Evolutionary conservation across 2,329 filamentous ascomycete species (phyloP).

Genomic region (Talaromyces islandicus): DNA sequence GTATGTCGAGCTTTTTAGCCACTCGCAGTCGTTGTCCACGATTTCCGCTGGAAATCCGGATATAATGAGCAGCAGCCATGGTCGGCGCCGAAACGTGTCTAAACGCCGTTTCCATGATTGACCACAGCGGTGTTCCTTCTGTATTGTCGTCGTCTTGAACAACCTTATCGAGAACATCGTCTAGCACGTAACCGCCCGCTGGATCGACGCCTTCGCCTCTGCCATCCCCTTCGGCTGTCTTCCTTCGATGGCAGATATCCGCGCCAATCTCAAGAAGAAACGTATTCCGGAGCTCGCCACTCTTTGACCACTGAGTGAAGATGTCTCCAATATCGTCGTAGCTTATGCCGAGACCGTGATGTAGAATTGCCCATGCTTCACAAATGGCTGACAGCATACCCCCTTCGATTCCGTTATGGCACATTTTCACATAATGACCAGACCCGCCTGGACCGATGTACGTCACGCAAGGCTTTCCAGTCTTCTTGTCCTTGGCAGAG

Average conservation of each 20-base stretch:
- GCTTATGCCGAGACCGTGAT: slow-evolving; percentile 50
- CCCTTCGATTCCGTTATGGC: slow-evolving; percentile 69
- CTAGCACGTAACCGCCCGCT: slow-evolving; percentile 48
- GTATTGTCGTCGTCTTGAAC: slow-evolving; percentile 62
- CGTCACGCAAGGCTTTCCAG: slow-evolving; percentile 55
- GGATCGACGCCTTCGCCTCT: slow-evolving; percentile 26
- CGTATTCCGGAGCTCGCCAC: slow-evolving; percentile 54
- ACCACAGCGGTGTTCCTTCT: slow-evolving; percentile 64
- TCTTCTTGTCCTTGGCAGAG: slow-evolving; percentile 54
- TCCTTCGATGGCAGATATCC: slow-evolving; percentile 53
- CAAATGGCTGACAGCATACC: slow-evolving; percentile 61
- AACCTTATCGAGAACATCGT: slow-evolving; percentile 62
- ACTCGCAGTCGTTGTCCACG: slow-evolving; percentile 50
- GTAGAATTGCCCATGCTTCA: slow-evolving; percentile 61
- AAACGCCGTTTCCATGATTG: slow-evolving; percentile 54
- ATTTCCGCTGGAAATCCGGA: slow-evolving; percentile 60
- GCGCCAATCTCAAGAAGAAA: slow-evolving; percentile 60
- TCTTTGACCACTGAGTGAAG: slow-evolving; percentile 55
- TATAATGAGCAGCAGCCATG: slow-evolving; percentile 56
- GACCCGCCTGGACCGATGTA: slow-evolving; percentile 57
- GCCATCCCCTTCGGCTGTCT: slow-evolving; percentile 31
- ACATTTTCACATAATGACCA: slow-evolving; percentile 70
- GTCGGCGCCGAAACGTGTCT: slow-evolving; percentile 61
- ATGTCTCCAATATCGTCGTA: slow-evolving; percentile 57
- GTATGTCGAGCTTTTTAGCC: slow-evolving; percentile 43